Evolutionary conservation across 768 basidiomycete species (phyloP), one percentile per base, ranked within the genome.

Genomic region (Tulasnella sp.): DNA sequence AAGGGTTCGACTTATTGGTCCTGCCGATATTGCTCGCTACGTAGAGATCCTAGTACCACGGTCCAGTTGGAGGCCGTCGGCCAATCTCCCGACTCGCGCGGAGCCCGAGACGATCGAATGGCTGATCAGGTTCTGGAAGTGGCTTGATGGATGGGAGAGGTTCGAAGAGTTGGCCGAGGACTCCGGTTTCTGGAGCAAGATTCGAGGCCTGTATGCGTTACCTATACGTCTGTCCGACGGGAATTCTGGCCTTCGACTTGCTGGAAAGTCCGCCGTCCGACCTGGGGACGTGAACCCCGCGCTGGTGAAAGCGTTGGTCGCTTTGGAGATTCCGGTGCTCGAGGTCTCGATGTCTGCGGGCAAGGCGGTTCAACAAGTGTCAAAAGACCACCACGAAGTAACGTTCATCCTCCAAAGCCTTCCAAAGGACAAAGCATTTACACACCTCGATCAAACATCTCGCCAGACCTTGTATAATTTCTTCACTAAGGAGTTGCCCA

Each of bases 91-190:
- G 42, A 76, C 74, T 37, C 76, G 77, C 7, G 78, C 81, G 45
- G 76, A 78, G 9, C 71, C 42, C 6, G 68, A 78, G 12, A 19
- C 31, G 5, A 74, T 85, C 22, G 58, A 75, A 6, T 86, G 85
- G 85, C 74, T 87, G n/a, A 79, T 81, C 0, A 70, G 74, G 1
- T 87, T 87, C 77, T 88, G 87, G 87, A 54, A 72, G 2, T 88
- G 87, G 87, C 71, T 85, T 64, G 79, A 78, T 7, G 75, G 39
- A 0, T 86, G 83, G 81, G 25, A 72, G 0, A 76, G 70, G 11
- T 71, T 45, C 3, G 19, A 38, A 11, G 22, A 29, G 19, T 22
- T 71, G 37, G 37, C 38, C n/a, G 4, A 39, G 7, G 12, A 71
- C 15, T 2, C n/a, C n/a, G 29, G 5, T 31, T 3, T 25, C 8